Conservation (phyloP, 2,329 filamentous ascomycete genomes). For the Akanthomyces muscarius region DNA sequence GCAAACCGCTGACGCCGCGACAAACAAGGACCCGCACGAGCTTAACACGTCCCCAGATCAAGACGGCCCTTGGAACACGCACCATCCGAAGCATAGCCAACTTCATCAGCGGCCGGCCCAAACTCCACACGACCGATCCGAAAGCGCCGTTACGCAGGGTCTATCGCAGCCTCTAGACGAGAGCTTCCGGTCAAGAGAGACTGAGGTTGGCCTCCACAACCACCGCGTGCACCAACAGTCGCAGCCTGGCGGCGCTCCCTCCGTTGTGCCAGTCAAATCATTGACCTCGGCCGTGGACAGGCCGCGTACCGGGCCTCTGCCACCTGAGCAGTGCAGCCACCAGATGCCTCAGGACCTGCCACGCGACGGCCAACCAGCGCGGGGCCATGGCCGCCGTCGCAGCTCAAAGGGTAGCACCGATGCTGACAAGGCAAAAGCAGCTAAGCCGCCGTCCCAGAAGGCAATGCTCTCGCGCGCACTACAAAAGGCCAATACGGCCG, state of each 20-base stretch:
- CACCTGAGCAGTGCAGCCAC: not conserved
- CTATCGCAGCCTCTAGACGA: not conserved
- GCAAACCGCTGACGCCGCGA: not conserved
- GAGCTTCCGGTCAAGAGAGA: not conserved
- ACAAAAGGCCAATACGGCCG: conserved; percentile 92
- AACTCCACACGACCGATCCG: not conserved
- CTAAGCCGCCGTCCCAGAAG: conserved; percentile 72
- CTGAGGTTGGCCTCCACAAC: not conserved
- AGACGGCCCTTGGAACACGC: not conserved
- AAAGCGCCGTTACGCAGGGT: not conserved
- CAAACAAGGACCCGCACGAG: not conserved
- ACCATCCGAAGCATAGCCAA: not conserved
- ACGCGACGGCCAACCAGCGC: conserved; percentile 10
- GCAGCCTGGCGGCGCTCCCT: not conserved
- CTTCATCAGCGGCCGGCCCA: not conserved
- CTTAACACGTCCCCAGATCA: not conserved
- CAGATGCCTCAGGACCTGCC: conserved; percentile 8
- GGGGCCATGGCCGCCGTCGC: conserved; percentile 31
- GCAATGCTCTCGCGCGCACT: conserved; percentile 94
- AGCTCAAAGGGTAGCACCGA: conserved; percentile 33
- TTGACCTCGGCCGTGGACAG: not conserved
- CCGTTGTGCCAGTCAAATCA: not conserved
- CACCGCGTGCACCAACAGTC: not conserved
- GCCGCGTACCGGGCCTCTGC: not conserved
- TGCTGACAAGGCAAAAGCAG: conserved; percentile 24